A percentile compares a stretch with the other conserved stretches of the same genome.
Conservation (phyloP, 176 grass and related monocot genomes). For the Juncus effusus region DNA sequence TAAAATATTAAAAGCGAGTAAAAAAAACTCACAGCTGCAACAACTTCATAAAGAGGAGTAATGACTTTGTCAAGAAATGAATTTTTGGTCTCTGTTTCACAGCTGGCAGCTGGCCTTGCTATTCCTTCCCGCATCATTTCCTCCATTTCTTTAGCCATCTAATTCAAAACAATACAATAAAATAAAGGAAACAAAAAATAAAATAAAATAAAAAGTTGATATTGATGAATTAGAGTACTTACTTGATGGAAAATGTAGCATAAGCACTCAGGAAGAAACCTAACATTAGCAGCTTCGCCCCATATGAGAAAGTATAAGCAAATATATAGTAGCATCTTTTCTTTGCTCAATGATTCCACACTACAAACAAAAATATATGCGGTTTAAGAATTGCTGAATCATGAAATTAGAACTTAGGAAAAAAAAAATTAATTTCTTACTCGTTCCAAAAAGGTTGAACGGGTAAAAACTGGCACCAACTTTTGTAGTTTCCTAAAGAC, state of each 20-base stretch:
- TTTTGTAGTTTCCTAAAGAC: slow-evolving; percentile 85
- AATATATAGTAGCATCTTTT: slow-evolving; percentile 70
- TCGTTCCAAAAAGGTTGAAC: slow-evolving; percentile 82
- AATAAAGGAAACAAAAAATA: slow-evolving; percentile 4
- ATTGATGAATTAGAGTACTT: slow-evolving; percentile 24
- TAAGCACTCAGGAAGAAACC: slow-evolving; percentile 93
- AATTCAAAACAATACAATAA: slow-evolving; percentile 15
- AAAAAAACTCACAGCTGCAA: slow-evolving; percentile 49
- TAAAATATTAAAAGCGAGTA: not conserved
- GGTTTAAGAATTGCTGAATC: not conserved
- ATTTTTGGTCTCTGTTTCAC: not conserved
- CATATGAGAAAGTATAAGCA: slow-evolving; percentile 89
- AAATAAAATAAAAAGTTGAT: not conserved
- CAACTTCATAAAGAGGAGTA: slow-evolving; percentile 72
- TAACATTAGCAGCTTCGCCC: slow-evolving; percentile 92
- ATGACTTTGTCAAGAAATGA: slow-evolving; percentile 43
- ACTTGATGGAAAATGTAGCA: slow-evolving; percentile 99
- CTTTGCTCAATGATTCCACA: slow-evolving; percentile 67
- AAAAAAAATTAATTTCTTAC: slow-evolving; percentile 14
- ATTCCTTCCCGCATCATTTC: slow-evolving; percentile 64
- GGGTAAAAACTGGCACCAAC: slow-evolving; percentile 77
- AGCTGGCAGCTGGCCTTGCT: slow-evolving; percentile 53
- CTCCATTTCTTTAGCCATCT: slow-evolving; percentile 97
- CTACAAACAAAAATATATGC: slow-evolving; percentile 32
- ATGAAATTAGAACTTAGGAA: too few relatives aligned